Conservation (phyloP, 2,329 filamentous ascomycete genomes). For the Penicillium palitans region DNA sequence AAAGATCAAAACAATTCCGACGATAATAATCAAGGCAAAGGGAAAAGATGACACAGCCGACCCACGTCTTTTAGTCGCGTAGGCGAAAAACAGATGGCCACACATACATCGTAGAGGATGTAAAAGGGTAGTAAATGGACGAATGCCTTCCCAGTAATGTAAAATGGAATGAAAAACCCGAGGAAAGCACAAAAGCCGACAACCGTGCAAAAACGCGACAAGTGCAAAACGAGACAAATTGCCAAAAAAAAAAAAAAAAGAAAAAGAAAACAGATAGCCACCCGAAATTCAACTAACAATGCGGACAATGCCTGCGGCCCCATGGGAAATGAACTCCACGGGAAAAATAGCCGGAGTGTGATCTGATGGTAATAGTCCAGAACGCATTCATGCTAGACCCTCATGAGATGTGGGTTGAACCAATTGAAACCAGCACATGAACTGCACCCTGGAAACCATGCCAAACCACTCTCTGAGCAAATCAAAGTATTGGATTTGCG, state of each 20-base stretch:
- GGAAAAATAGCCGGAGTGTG: background rate
- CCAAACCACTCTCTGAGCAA: background rate
- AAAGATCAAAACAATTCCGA: background rate
- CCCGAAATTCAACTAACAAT: constrained; percentile 26
- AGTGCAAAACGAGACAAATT: constrained; percentile 8
- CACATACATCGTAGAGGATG: constrained; percentile 4
- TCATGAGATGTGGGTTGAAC: background rate
- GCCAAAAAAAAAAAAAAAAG: background rate
- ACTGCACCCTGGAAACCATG: background rate
- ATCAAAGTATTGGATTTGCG: constrained; percentile 8
- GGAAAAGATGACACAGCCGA: constrained; percentile 26
- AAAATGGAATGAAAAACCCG: constrained; percentile 12
- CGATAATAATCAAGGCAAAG: background rate
- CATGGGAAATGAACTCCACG: constrained; percentile 4
- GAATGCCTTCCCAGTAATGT: constrained; percentile 24
- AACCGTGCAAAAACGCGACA: constrained; percentile 8
- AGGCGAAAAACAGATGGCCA: constrained; percentile 13
- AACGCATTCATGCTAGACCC: background rate
- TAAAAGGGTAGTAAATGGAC: constrained; percentile 14
- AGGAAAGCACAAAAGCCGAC: constrained; percentile 1
- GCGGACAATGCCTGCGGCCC: constrained; percentile 4
- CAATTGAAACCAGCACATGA: background rate
- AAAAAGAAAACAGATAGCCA: constrained; percentile 29
- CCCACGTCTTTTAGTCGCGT: constrained; percentile 21
- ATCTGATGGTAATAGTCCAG: background rate